Base-by-base conservation (phyloP, 192 early-diverging fungal species). In the Dissophora globulifera region DNA sequence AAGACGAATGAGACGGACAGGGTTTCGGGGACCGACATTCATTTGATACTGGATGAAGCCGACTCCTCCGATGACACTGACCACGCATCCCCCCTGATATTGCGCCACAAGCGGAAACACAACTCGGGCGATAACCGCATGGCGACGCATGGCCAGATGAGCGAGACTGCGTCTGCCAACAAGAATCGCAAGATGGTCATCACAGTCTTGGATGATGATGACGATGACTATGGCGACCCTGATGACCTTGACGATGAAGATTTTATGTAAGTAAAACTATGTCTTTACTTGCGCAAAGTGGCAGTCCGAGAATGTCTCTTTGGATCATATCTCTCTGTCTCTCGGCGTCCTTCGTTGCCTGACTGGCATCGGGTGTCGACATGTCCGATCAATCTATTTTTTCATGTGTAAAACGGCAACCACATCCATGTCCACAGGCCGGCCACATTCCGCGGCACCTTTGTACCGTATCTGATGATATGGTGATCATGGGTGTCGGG, bases 181-280 rank as follows among this genome's bases (percentile, higher is more conserved):
- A 70, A 55, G 19, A 55, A 53, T 22, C 67, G 55, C 45, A 61
- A 69, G 22, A n/a, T 46, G 23, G 30, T 69, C 22, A 70, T 70
- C 30, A 38, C 58, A 15, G 17, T 62, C 3, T 61, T 51, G 4
- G 67, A 69, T 40, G 55, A 41, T n/a, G 55, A 58, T 0, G 45
- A 58, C 25, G 47, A 58, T 2, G 38, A 42, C 35, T 13, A 38
- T n/a, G n/a, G n/a, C n/a, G n/a, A n/a, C n/a, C n/a, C n/a, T n/a
- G n/a, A n/a, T n/a, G n/a, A n/a, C n/a, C n/a, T n/a, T n/a, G n/a
- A n/a, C n/a, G n/a, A n/a, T n/a, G n/a, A n/a, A n/a, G n/a, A n/a
- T n/a, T n/a, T n/a, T n/a, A n/a, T n/a, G n/a, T n/a, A n/a, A n/a
- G n/a, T n/a, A n/a, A n/a, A n/a, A n/a, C n/a, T n/a, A n/a, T n/a